Conservation (phyloP, 495 filamentous ascomycete species). For the Lasiosphaeria hispida region DNA sequence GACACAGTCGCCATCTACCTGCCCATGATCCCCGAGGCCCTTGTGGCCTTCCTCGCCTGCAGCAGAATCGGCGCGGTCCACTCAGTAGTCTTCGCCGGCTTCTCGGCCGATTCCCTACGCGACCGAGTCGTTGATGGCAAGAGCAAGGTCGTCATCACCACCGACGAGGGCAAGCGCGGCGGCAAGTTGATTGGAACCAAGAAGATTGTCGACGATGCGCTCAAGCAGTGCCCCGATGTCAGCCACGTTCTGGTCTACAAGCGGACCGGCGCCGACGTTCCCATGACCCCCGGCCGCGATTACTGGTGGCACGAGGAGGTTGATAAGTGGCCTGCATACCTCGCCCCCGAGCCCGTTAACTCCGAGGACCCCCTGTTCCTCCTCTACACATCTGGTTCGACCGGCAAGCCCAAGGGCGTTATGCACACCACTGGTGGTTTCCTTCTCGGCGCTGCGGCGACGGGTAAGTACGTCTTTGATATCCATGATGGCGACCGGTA, state of each 20-base stretch:
- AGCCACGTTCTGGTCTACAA: constrained; percentile 84
- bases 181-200: constrained; percentile 98
- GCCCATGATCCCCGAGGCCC: constrained; percentile 96
- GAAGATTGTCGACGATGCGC: constrained; percentile 97
- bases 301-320: constrained; percentile 98
- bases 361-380: constrained; percentile 97
- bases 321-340: constrained; percentile 89
- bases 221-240: constrained; percentile 95
- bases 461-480: constrained; percentile 98
- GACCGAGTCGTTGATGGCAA: constrained; percentile 91
- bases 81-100: constrained; percentile 98
- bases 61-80: constrained; percentile 92
- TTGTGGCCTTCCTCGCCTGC: constrained; percentile 89
- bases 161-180: constrained; percentile 95
- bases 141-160: constrained; percentile 90
- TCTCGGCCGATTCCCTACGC: constrained; percentile 93
- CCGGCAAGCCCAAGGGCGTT: constrained; percentile 97
- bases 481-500: constrained; percentile 90
- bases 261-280: constrained; percentile 91
- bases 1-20: constrained; percentile 97
- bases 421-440: constrained; percentile 98
- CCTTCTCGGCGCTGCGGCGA: constrained; percentile 85
- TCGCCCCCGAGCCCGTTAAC: constrained; percentile 80
- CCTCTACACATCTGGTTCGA: constrained; percentile 96
- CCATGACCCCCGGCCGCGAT: constrained; percentile 85